Evolutionary conservation across 2,329 filamentous ascomycete genomes (phyloP), one percentile per base, ranked within the genome.

Genomic region (Phoma herbarum): DNA sequence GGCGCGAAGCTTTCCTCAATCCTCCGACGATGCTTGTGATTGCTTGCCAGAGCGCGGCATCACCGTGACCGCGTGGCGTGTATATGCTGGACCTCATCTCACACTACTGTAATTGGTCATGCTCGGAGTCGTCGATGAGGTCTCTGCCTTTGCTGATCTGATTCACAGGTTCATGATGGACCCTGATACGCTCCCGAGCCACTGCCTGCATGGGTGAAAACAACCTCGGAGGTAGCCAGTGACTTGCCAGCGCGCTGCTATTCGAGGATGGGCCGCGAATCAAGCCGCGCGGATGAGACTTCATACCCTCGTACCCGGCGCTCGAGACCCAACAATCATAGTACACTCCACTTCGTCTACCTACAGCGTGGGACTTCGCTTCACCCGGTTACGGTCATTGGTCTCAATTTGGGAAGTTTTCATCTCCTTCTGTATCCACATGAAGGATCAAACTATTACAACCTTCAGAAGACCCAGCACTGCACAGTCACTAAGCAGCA

Each of bases 1-100:
- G 45, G 42, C 37, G 31, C 49, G 39, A 59, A 49, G 56, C 56
- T 59, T 59, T 49, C 45, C 7, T 26, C 25, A 29, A 46, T 59
- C 44, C 50, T 53, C 22, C 25, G 18, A 20, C 20, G 22, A 50
- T 59, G 56, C 56, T 59, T 59, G 45, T 44, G 18, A 28, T 14
- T 49, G 49, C 49, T 58, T 53, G 49, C 45, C 49, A 41, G 23
- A 43, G n/a, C 44, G 28, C 44, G 50, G 49, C 50, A 49, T 53
- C 43, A 44, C 39, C 44, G 39, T 53, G 45, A 35, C 29, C 25
- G 50, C 16, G 49, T 58, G 49, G 49, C 29, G 44, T 58, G 49
- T 52, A 35, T 16, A 43, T 44, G 22, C 18, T 29, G 18, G 45
- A 9, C 9, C 12, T n/a, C 42, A 14, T 33, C 26, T 37, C 43